Conservation (phyloP, 1,284 basidiomycete species). For the Ustilago nuda region DNA sequence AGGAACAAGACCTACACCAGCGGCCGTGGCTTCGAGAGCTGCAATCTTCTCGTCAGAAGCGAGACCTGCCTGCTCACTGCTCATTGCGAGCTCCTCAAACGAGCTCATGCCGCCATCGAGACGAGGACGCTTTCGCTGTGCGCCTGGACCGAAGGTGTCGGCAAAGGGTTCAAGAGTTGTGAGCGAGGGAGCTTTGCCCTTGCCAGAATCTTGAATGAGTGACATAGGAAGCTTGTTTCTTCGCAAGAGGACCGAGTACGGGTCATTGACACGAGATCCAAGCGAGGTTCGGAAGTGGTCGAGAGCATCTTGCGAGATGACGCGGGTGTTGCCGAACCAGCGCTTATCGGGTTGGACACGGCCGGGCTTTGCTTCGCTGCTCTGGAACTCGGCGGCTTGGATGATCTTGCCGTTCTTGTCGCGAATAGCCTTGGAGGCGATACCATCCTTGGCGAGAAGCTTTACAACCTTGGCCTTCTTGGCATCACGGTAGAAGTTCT, state of each 20-base stretch:
- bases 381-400: conserved; percentile 66
- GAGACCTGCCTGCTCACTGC: conserved; percentile 51
- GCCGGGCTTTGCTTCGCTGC: conserved; percentile 66
- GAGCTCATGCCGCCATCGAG: conserved; percentile 63
- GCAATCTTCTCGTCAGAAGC: conserved; percentile 59
- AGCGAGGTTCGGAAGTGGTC: conserved; percentile 73
- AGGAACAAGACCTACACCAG: conserved; percentile 64
- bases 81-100: conserved; percentile 65
- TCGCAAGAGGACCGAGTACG: conserved; percentile 65
- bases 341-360: conserved; percentile 68
- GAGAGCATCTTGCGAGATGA: conserved; percentile 75
- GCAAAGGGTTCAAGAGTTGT: conserved; percentile 65
- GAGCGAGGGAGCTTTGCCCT: conserved; percentile 62
- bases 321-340: conserved; percentile 84
- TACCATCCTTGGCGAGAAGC: conserved; percentile 64
- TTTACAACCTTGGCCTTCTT: conserved; percentile 68
- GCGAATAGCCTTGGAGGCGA: conserved; percentile 66
- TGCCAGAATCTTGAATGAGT: conserved; percentile 63
- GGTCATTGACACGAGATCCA: conserved; percentile 63
- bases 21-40: conserved; percentile 54
- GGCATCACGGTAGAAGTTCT: conserved; percentile 69
- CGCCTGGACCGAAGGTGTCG: conserved; percentile 66
- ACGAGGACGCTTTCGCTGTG: conserved; percentile 67
- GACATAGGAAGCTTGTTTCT: conserved; percentile 69
- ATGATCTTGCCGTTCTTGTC: conserved; percentile 66